Base-by-base conservation (phyloP, 2,329 filamentous ascomycete genomes). In the Aspergillus spinulosporus region DNA sequence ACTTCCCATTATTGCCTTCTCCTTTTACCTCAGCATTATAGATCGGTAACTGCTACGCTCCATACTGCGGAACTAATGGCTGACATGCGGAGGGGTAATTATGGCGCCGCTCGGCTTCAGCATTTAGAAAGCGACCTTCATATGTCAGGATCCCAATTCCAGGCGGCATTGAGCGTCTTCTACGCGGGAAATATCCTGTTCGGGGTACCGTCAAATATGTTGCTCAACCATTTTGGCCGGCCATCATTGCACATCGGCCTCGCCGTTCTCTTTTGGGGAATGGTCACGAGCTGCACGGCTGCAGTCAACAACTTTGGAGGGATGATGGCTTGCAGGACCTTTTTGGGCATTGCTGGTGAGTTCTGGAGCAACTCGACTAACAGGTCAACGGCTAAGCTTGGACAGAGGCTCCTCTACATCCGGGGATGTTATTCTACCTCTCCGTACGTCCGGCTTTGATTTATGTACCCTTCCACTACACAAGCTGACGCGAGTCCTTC, bases 371-470 rank as follows among this genome's bases (percentile, higher is more conserved):
- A 21, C 21, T 21, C 21, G 21, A 21, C 21, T 21, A 21, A 21
- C 21, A 21, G 21, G 21, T 21, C 21, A 21, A 21, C 21, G 4
- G 21, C 21, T 21, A 21, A 21, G 21, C 21, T 21, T 21, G 21
- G 21, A 5, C 11, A 67, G 66, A 82, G 64, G 80, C 79, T 1
- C 76, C 78, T 1, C 78, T 74, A 58, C 75, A 77, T 62, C 66
- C 78, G 9, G 79, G 78, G 5, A 73, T 76, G 7, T 65, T 81
- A 9, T 80, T 78, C 66, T 79, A 78, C 55, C 71, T 81, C 6
- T 78, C 74, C 7, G 54, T 56, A 52, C 11, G 49, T 3, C 21
- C 7, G 49, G 32, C 32, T 11, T 7, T 46, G 5, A 5, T 28
- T 39, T 14, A 37, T 6, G 5, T 2, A 8, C n/a, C 8, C 36